Conservation (phyloP, 306 rosid species). For the Vicia faba region DNA sequence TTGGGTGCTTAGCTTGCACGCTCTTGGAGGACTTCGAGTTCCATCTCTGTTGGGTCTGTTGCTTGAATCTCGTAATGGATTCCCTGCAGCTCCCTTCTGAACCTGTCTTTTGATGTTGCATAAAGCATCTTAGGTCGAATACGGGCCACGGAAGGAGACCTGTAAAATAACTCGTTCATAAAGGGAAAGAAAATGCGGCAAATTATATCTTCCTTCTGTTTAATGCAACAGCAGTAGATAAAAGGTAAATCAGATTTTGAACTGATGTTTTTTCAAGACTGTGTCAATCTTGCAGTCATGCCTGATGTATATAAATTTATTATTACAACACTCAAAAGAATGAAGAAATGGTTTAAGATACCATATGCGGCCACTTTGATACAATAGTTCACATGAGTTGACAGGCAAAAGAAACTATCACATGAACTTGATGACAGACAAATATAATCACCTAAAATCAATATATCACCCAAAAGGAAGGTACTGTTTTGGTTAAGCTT, state of each 20-base stretch:
- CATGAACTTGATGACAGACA: too few relatives aligned
- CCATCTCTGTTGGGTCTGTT: constrained; percentile 84
- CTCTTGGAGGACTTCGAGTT: constrained; percentile 72
- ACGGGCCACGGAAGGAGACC: constrained; percentile 78
- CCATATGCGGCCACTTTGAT: too few relatives aligned
- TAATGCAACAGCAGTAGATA: constrained; percentile 9
- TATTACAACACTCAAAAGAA: background rate
- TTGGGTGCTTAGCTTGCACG: constrained; percentile 61
- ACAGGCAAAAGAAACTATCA: too few relatives aligned
- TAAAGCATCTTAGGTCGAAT: constrained; percentile 85
- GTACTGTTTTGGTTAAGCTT: too few relatives aligned
- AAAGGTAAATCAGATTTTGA: constrained; percentile 4
- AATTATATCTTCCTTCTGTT: constrained; percentile 12
- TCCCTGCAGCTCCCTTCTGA: constrained; percentile 78
- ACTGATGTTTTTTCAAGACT: constrained; percentile 11
- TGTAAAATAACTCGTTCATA: constrained; percentile 33
- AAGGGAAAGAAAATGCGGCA: constrained; percentile 8
- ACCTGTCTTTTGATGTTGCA: constrained; percentile 80
- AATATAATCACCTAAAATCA: too few relatives aligned
- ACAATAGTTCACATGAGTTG: too few relatives aligned
- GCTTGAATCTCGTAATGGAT: constrained; percentile 90
- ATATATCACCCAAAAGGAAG: too few relatives aligned
- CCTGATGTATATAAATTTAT: background rate
- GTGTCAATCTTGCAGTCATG: background rate
- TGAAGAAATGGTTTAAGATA: constrained; percentile 20